Conservation (phyloP, 2,329 filamentous ascomycete genomes). For the Sarocladiaceae sp. region DNA sequence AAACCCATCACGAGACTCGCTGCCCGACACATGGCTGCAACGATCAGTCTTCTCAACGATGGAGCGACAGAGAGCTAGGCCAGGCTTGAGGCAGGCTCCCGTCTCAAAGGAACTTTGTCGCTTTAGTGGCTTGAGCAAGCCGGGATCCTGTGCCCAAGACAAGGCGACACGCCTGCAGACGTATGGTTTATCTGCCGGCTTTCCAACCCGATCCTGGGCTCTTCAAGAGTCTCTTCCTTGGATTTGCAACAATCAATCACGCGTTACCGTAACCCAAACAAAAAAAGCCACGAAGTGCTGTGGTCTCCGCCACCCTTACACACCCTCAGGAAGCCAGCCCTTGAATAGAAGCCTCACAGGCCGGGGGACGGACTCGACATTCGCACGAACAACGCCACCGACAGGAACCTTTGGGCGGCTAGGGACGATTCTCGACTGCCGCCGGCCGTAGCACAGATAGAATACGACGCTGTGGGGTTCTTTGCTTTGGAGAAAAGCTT, state of each 20-base stretch:
- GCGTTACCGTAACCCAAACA: too few species aligned
- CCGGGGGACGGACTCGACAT: too few species aligned
- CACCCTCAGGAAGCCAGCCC: too few species aligned
- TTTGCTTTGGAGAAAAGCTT: neutral
- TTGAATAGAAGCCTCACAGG: too few species aligned
- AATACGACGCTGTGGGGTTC: neutral
- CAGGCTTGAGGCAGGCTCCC: neutral
- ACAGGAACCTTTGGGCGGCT: slow-evolving; percentile 6
- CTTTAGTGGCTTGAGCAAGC: neutral
- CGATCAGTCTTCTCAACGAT: too few species aligned
- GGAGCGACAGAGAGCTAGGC: neutral
- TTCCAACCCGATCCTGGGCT: neutral
- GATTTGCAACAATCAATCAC: neutral
- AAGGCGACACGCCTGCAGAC: too few species aligned
- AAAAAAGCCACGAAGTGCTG: too few species aligned
- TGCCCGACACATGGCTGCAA: too few species aligned
- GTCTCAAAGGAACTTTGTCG: slow-evolving; percentile 7
- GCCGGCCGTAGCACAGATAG: neutral
- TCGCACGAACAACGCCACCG: slow-evolving; percentile 7
- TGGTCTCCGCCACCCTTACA: too few species aligned
- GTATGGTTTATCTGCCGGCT: neutral
- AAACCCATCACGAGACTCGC: too few species aligned
- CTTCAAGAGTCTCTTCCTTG: neutral
- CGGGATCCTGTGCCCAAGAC: too few species aligned
- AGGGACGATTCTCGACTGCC: slow-evolving; percentile 1